These are phyloP conservation scores for Pseudocercospora fuligena DNA, from an alignment of 2,329 filamentous ascomycete species.

Conservation along the genomic window DNA sequence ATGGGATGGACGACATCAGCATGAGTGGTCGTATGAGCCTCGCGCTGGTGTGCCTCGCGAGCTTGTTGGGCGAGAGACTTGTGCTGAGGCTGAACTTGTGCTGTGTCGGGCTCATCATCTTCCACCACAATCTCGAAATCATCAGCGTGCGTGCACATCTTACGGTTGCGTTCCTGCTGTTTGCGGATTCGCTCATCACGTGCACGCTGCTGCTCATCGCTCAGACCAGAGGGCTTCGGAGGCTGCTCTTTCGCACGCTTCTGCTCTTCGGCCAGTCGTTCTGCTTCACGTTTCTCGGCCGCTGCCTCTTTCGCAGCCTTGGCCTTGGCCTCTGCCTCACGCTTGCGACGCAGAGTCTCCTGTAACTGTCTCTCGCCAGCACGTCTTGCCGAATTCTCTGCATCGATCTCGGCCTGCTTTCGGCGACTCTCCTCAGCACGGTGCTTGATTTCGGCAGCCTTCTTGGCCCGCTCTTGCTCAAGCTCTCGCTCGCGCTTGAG, in stretches of 20 bases:
- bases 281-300: not conserved
- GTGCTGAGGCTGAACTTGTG: not conserved
- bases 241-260: not conserved
- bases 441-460: not conserved
- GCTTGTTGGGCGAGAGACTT: not conserved
- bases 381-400: not conserved
- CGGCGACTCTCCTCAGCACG: not conserved
- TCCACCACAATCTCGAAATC: slow-evolving; percentile 12
- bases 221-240: not conserved
- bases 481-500: not conserved
- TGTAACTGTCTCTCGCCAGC: not conserved
- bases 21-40: not conserved
- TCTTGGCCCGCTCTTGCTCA: not conserved
- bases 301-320: not conserved
- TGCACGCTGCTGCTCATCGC: not conserved
- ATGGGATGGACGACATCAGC: not conserved
- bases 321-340: not conserved
- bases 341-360: slow-evolving; percentile 1
- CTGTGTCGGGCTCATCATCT: not conserved
- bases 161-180: slow-evolving; percentile 23
- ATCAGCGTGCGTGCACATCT: slow-evolving; percentile 9
- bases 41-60: not conserved
- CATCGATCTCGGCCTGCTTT: not conserved
- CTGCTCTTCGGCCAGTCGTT: slow-evolving; percentile 1
- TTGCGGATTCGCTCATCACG: slow-evolving; percentile 22